Base-by-base conservation (phyloP, 1,284 basidiomycete genomes). In the Golubevia sp. region DNA sequence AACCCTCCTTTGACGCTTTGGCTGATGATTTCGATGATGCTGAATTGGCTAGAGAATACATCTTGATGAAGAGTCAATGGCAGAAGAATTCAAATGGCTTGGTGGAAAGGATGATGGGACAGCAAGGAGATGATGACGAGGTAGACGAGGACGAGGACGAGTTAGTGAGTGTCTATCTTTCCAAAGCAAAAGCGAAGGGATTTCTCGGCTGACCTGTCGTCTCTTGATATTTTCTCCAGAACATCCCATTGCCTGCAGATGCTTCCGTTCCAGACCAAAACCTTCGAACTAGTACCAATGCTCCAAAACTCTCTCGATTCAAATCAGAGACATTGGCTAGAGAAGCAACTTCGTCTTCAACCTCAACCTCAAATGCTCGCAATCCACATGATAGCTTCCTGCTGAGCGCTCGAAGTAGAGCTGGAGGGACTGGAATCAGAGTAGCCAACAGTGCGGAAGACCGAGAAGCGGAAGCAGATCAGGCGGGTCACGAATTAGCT, bases 1-100 rank as follows among this genome's bases (percentile, higher is more conserved):
- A 68, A 23, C 79, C 79, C 1, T 52, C 38, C 24, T 67, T 81
- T 67, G 64, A 70, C 5, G 66, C 38, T 5, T 38, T 59, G 20
- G 64, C 61, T 2, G 66, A 63, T 11, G 56, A 68, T 3, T 62
- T 63, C 23, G 63, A 66, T 18, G 58, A 68, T 26, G 69, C 73
- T 3, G 73, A 79, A 24, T 63, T 82, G 48, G 61, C 76, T 55
- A 60, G 58, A 20, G 77, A 76, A 63, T 82, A 82, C 52, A 76
- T 71, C 5, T 61, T 68, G 62, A 77, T 77, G n/a, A 67, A 70
- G 38, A 73, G 70, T 4, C 65, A n/a, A 49, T 75, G 55, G 38
- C 25, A 24, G 60, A 38, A 48, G 27, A 24, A 21, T 34, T 34
- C 30, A 11, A 34, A 34, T 34, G 30, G 30, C 4, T 34, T 34